Conservation (phyloP, 805 yeast species). For the Saccharomycopsis capsularis region DNA sequence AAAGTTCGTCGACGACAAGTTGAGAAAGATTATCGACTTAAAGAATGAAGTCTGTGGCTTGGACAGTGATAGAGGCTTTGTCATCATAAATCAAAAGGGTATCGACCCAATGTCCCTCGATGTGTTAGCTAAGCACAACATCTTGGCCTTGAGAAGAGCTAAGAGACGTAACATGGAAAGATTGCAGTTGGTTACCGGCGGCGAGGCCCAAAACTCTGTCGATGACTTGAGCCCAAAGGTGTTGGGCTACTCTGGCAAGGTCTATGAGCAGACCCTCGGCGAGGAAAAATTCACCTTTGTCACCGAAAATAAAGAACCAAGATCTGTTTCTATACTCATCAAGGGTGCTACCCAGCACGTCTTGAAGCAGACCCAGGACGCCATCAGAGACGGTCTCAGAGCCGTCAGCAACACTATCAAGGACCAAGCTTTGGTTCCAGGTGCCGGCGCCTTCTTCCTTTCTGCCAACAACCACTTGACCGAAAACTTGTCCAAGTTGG, state of each 20-base stretch:
- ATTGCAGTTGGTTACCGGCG: constrained; percentile 91
- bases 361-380: constrained; percentile 89
- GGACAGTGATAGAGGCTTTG: constrained; percentile 70
- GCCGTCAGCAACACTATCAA: constrained; percentile 87
- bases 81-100: constrained; percentile 95
- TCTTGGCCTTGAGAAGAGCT: constrained; percentile 93
- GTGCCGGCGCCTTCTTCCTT: constrained; percentile 94
- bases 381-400: constrained; percentile 93
- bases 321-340: constrained; percentile 83
- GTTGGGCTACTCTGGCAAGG: constrained; percentile 84
- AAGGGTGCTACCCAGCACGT: constrained; percentile 90
- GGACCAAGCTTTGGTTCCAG: constrained; percentile 84
- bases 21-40: constrained; percentile 83
- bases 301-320: constrained; percentile 83
- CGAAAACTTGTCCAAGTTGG: constrained; percentile 44
- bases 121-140: constrained; percentile 85
- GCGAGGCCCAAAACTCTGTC: constrained; percentile 95
- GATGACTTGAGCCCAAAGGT: constrained; percentile 79
- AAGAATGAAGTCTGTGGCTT: constrained; percentile 86
- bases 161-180: constrained; percentile 99
- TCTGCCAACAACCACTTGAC: constrained; percentile 67
- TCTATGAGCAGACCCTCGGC: constrained; percentile 88
- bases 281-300: constrained; percentile 97
- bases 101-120: constrained; percentile 98
- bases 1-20: constrained; percentile 87